Evolutionary conservation across 106 monocot genomes (phyloP).

Genomic region (Dendrobium huoshanense): DNA sequence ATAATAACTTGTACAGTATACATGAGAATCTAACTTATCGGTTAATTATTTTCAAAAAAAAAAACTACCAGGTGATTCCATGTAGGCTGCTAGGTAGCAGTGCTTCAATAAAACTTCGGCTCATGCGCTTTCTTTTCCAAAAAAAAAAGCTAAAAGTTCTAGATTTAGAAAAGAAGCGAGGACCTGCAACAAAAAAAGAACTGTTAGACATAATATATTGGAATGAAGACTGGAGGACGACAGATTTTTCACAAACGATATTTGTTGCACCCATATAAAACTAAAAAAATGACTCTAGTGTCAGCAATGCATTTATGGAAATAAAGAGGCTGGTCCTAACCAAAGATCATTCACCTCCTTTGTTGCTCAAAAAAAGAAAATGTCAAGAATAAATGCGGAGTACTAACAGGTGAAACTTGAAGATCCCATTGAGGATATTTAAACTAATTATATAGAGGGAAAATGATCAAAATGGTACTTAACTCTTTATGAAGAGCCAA

Average conservation of each 20-base stretch:
- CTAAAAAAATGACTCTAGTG: background rate
- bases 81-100: background rate
- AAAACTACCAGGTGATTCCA: conserved; percentile 6
- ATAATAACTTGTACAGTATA: background rate
- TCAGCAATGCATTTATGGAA: background rate
- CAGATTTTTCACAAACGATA: background rate
- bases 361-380: background rate
- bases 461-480: too few relatives aligned
- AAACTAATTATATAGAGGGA: background rate
- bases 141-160: background rate
- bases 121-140: background rate
- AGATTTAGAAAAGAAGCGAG: background rate
- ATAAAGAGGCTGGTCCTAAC: background rate
- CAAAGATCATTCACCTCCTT: background rate
- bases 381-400: background rate
- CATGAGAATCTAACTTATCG: background rate
- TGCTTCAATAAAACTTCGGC: background rate
- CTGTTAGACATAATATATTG: background rate
- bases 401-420: background rate
- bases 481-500: too few relatives aligned
- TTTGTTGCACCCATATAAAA: background rate
- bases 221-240: background rate
- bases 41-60: background rate
- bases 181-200: background rate
- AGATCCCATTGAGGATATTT: background rate